Conservation (phyloP, 2,329 filamentous ascomycete genomes). For the Cladosporium sp. region DNA sequence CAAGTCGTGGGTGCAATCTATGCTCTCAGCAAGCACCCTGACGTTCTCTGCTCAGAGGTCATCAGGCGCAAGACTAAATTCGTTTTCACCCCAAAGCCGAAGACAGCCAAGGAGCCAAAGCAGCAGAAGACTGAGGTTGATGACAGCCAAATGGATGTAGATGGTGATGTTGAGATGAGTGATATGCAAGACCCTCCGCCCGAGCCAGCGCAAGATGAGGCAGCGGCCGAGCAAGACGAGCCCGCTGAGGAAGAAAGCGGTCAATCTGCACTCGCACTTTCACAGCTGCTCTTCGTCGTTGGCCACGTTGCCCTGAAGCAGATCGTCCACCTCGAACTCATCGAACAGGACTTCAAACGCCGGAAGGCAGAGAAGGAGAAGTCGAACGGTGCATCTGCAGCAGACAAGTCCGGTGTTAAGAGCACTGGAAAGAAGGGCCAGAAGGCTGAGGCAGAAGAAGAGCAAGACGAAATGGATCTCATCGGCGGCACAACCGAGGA, state of each 20-base stretch:
- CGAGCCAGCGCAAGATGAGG: conserved; percentile 19
- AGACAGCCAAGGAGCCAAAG: conserved; percentile 25
- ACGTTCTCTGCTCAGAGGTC: conserved; percentile 87
- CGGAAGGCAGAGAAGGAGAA: conserved; percentile 88
- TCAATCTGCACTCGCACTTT: conserved; percentile 62
- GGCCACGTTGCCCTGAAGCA: conserved; percentile 98
- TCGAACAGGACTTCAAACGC: conserved; percentile 95
- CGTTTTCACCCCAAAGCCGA: conserved; percentile 62
- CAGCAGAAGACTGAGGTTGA: conserved; percentile 17
- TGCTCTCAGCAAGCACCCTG: conserved; percentile 86
- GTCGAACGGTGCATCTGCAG: conserved; percentile 33
- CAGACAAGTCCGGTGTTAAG: conserved; percentile 36
- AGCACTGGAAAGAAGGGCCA: conserved; percentile 41
- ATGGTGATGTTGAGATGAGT: conserved; percentile 36
- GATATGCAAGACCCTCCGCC: conserved; percentile 27
- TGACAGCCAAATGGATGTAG: conserved; percentile 28
- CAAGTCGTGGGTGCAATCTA: conserved; percentile 97
- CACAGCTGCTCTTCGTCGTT: conserved; percentile 89
- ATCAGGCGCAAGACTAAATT: conserved; percentile 79
- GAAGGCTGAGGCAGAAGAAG: conserved; percentile 54
- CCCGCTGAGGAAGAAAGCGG: conserved; percentile 15
- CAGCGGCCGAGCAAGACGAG: conserved; percentile 18
- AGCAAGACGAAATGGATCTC: conserved; percentile 86
- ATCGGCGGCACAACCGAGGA: conserved; percentile 96
- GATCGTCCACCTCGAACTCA: conserved; percentile 96